phyloP scores from a whole-genome alignment of 805 yeast genomes.

The Pichia cephalocereana region DNA sequence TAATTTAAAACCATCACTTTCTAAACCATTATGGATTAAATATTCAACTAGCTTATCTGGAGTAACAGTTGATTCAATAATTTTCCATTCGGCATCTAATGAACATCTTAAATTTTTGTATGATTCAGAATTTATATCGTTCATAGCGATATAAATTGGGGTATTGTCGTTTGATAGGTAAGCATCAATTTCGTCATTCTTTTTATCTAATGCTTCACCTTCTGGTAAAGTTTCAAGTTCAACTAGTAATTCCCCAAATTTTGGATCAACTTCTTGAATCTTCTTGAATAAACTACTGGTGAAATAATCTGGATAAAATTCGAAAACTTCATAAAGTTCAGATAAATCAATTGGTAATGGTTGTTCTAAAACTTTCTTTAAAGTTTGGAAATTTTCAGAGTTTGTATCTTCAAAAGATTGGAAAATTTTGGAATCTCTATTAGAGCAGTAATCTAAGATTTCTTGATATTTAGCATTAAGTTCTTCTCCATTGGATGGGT shows the following conservation, averaged over 20 bases:
- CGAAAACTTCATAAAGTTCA: constrained; percentile 21
- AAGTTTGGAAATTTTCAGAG: constrained; percentile 12
- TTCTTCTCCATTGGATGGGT: constrained; percentile 15
- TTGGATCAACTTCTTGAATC: constrained; percentile 16
- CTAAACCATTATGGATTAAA: constrained; percentile 15
- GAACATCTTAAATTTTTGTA: constrained; percentile 11
- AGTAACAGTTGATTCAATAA: constrained; percentile 14
- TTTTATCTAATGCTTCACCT: constrained; percentile 14
- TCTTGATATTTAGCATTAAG: constrained; percentile 12
- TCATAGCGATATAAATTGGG: constrained; percentile 18
- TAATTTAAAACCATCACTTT: constrained; percentile 18
- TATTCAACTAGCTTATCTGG: constrained; percentile 18
- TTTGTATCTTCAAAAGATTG: constrained; percentile 17
- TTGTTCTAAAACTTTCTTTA: constrained; percentile 15
- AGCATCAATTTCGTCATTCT: constrained; percentile 14
- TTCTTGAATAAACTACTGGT: constrained; percentile 10
- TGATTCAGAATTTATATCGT: constrained; percentile 12
- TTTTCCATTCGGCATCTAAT: constrained; percentile 15
- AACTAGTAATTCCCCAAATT: constrained; percentile 15
- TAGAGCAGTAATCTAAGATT: constrained; percentile 14
- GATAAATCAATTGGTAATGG: constrained; percentile 20
- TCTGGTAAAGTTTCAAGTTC: constrained; percentile 18
- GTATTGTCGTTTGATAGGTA: constrained; percentile 12
- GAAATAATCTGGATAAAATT: constrained; percentile 17
- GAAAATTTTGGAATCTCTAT: constrained; percentile 14